These are phyloP conservation scores for Mayamaea pseudoterrestris DNA, from an alignment of 108 stramenopile species.

Conservation along the genomic window DNA sequence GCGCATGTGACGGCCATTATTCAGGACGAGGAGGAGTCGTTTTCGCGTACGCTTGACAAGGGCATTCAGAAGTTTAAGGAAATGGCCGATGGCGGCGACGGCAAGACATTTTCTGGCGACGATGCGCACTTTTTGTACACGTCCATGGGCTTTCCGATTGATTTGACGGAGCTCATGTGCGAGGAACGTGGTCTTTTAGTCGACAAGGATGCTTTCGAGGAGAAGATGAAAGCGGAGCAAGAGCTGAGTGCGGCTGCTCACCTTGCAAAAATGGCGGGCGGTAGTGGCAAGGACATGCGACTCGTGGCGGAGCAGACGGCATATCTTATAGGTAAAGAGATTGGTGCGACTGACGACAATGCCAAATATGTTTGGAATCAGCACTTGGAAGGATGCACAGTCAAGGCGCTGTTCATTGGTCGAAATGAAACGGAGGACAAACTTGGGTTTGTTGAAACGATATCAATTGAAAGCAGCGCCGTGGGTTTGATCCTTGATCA, in stretches of 20 bases:
- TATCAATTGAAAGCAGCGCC: constrained; percentile 53
- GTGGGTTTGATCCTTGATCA: constrained; percentile 88
- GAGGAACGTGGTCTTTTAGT: constrained; percentile 92
- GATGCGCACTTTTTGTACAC: constrained; percentile 94
- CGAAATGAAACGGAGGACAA: constrained; percentile 79
- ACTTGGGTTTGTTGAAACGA: constrained; percentile 75
- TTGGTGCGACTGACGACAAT: constrained; percentile 69
- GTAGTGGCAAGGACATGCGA: constrained; percentile 85
- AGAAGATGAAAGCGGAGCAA: constrained; percentile 84
- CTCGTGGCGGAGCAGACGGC: constrained; percentile 97
- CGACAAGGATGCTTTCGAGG: constrained; percentile 85
- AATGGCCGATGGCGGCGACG: constrained; percentile 43
- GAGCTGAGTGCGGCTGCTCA: constrained; percentile 58
- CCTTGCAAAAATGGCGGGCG: constrained; percentile 74
- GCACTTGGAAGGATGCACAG: constrained; percentile 55
- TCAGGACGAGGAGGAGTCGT: constrained; percentile 90
- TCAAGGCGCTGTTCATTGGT: constrained; percentile 86
- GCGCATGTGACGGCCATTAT: constrained; percentile 74
- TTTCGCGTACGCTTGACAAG: constrained; percentile 92
- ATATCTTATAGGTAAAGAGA: constrained; percentile 55
- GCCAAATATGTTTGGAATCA: constrained; percentile 89
- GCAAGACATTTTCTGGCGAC: constrained; percentile 74
- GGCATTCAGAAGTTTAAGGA: constrained; percentile 90
- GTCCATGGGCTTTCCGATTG: constrained; percentile 97
- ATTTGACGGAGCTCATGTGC: constrained; percentile 97